Percentiles rank a stretch among this genome's conserved stretches.
Evolutionary conservation across 2,329 filamentous ascomycete species (phyloP).

Genomic region (Tolypocladium capitatum): DNA sequence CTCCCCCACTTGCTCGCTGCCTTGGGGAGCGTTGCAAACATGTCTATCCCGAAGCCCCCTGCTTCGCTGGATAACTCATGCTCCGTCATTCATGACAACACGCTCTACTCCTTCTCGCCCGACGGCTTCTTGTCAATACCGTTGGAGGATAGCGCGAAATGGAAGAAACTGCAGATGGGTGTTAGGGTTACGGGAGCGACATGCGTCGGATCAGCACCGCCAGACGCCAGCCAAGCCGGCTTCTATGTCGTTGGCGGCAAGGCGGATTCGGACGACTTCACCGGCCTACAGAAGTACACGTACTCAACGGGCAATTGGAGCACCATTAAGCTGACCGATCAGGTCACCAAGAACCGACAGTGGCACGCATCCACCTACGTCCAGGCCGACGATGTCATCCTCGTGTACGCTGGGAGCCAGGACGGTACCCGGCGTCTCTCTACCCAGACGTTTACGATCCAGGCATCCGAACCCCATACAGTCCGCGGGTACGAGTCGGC

Average conservation of each 20-base stretch:
- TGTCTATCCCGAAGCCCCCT: slow-evolving; percentile 60
- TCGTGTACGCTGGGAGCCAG: slow-evolving; percentile 69
- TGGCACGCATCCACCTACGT: slow-evolving; percentile 70
- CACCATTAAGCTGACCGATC: slow-evolving; percentile 26
- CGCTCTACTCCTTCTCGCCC: slow-evolving; percentile 70
- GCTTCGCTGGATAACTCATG: slow-evolving; percentile 64
- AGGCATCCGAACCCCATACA: slow-evolving; percentile 48
- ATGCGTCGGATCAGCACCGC: slow-evolving; percentile 59
- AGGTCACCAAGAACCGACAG: slow-evolving; percentile 53
- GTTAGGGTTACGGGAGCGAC: slow-evolving; percentile 59
- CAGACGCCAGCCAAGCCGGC: slow-evolving; percentile 43
- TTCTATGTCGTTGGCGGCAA: slow-evolving; percentile 75
- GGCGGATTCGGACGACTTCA: slow-evolving; percentile 39
- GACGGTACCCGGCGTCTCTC: slow-evolving; percentile 45
- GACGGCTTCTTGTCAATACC: slow-evolving; percentile 62
- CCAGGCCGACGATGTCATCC: slow-evolving; percentile 52
- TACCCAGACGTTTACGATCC: slow-evolving; percentile 63
- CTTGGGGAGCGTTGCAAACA: slow-evolving; percentile 22
- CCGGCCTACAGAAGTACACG: slow-evolving; percentile 59
- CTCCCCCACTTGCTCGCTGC: neutral
- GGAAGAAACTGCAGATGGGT: slow-evolving; percentile 53
- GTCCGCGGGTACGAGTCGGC: slow-evolving; percentile 45
- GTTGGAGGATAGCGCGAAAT: slow-evolving; percentile 55
- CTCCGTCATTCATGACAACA: slow-evolving; percentile 67
- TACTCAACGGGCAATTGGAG: slow-evolving; percentile 42